These are phyloP conservation scores for Fennellomyces sp. DNA, from an alignment of 371 early-diverging fungal species.

Conservation along the genomic window DNA sequence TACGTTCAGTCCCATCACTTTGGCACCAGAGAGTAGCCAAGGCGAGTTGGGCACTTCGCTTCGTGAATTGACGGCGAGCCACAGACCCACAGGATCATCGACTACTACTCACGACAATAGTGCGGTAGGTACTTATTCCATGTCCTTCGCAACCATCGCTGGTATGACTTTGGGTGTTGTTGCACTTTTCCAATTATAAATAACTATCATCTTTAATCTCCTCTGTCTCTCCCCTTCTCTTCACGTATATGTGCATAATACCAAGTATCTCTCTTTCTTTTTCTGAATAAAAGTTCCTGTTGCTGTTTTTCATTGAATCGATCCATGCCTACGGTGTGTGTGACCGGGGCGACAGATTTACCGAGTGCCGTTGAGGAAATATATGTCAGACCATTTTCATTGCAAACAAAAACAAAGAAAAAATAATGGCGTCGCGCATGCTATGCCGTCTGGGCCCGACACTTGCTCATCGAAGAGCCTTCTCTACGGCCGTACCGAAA, in stretches of 20 bases:
- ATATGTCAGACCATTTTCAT: no score
- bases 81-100: not conserved
- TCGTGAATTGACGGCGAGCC: conserved; percentile 15
- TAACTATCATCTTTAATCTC: not conserved
- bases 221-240: not conserved
- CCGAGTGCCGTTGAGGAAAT: no score
- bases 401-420: no score
- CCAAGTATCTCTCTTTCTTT: not conserved
- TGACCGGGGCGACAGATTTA: no score
- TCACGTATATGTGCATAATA: not conserved
- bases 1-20: conserved; percentile 32
- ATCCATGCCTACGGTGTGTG: no score
- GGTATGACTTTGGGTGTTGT: conserved; percentile 8
- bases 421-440: no score
- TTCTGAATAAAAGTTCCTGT: not conserved
- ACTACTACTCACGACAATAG: not conserved
- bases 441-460: no score
- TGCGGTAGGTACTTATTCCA: not conserved
- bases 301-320: no score
- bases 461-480: not conserved
- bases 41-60: conserved; percentile 8
- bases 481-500: not conserved
- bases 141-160: conserved; percentile 9
- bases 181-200: conserved; percentile 3
- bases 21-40: conserved; percentile 36